phyloP scores from a whole-genome alignment of 1,284 basidiomycete genomes.

The Tilletiaria anomala region DNA sequence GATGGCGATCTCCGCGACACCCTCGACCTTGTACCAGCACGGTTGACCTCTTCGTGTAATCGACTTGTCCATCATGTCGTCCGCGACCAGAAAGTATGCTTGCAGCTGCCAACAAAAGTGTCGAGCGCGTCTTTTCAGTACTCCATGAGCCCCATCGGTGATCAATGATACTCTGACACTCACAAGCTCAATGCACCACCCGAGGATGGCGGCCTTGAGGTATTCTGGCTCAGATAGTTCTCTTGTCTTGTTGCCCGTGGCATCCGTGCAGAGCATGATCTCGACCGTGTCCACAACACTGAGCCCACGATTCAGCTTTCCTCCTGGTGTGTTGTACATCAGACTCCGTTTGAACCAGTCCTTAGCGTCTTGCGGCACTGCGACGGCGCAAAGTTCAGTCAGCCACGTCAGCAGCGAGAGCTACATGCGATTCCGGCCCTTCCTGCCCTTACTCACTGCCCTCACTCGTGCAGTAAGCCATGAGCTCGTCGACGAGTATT shows the following conservation, averaged over 20 bases:
- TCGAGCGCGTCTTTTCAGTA: not conserved
- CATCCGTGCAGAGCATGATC: slow-evolving; percentile 51
- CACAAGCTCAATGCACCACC: slow-evolving; percentile 91
- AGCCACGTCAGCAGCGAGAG: too few species aligned
- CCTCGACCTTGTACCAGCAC: slow-evolving; percentile 62
- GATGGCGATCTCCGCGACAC: slow-evolving; percentile 73
- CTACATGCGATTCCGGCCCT: too few species aligned
- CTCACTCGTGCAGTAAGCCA: slow-evolving; percentile 48
- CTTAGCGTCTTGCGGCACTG: slow-evolving; percentile 68
- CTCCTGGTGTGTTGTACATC: slow-evolving; percentile 86
- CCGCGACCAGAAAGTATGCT: slow-evolving; percentile 93
- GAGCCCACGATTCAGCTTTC: slow-evolving; percentile 90
- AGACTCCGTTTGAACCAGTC: slow-evolving; percentile 60
- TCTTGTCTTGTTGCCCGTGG: slow-evolving; percentile 45
- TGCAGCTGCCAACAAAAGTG: slow-evolving; percentile 55
- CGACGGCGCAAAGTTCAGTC: too few species aligned
- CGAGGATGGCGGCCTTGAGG: slow-evolving; percentile 71
- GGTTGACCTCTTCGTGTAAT: slow-evolving; percentile 94
- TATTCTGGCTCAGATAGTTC: slow-evolving; percentile 51
- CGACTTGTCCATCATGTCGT: slow-evolving; percentile 93
- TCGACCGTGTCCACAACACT: slow-evolving; percentile 86
- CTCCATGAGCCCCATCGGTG: not conserved
- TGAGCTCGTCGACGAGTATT: slow-evolving; percentile 46
- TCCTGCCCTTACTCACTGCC: too few species aligned
- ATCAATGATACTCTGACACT: slow-evolving; percentile 43